Conservation (phyloP, 2,329 filamentous ascomycete genomes). For the Nectriaceae sp. region DNA sequence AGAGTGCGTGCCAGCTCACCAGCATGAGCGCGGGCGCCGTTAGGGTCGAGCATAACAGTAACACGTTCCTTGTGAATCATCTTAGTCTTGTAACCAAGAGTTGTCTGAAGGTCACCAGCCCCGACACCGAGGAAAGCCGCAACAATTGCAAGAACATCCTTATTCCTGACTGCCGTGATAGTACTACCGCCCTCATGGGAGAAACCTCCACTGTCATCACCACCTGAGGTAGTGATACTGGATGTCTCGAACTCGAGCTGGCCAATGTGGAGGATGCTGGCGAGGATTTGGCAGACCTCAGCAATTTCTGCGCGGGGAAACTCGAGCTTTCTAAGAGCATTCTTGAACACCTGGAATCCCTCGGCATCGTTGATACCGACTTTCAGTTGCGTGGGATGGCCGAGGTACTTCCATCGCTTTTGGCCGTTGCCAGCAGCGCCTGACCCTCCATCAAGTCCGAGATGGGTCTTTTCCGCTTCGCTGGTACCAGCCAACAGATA, state of each 20-base stretch:
- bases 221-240: slow-evolving; percentile 74
- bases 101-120: slow-evolving; percentile 79
- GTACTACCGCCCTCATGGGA: slow-evolving; percentile 91
- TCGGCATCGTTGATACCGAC: slow-evolving; percentile 95
- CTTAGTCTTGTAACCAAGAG: slow-evolving; percentile 93
- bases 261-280: slow-evolving; percentile 93
- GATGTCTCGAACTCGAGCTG: slow-evolving; percentile 91
- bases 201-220: slow-evolving; percentile 93
- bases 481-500: slow-evolving; percentile 94
- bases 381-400: slow-evolving; percentile 94
- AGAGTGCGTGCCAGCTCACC: slow-evolving; percentile 92
- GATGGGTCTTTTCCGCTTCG: slow-evolving; percentile 82
- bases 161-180: slow-evolving; percentile 88
- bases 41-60: slow-evolving; percentile 96
- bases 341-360: slow-evolving; percentile 97
- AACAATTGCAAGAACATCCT: slow-evolving; percentile 81
- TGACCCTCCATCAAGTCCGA: slow-evolving; percentile 60
- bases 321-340: slow-evolving; percentile 88
- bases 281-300: slow-evolving; percentile 93
- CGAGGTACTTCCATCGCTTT: slow-evolving; percentile 93
- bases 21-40: slow-evolving; percentile 85
- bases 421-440: slow-evolving; percentile 53
- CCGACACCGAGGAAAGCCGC: slow-evolving; percentile 93
- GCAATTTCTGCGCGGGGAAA: slow-evolving; percentile 93
- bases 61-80: slow-evolving; percentile 94